phyloP scores from a whole-genome alignment of 495 filamentous ascomycete genomes.

The Xylaria palmicola region DNA sequence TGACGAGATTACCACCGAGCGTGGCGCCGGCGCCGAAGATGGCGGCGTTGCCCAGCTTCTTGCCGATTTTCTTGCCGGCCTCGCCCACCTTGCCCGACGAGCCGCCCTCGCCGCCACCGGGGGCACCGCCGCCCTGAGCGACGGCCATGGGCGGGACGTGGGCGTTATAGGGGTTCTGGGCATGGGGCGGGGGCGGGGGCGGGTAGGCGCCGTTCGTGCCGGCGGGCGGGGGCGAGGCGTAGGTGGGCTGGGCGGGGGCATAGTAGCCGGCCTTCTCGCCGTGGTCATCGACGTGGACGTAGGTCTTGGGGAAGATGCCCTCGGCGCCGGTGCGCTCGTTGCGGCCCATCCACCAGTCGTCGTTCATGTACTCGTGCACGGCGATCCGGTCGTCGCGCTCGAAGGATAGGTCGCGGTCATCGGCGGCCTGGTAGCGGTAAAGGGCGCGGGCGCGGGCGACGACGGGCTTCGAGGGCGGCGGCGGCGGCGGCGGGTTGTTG shows the following conservation, averaged over 20 bases:
- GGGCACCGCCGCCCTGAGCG: conserved; percentile 28
- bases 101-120: conserved; percentile 10
- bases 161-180: conserved; percentile 47
- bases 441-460: conserved; percentile 75
- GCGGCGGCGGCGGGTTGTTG: conserved; percentile 41
- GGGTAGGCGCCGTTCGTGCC: conserved; percentile 27
- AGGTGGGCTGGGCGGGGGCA: conserved; percentile 30
- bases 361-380: conserved; percentile 88
- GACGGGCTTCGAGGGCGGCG: conserved; percentile 54
- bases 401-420: conserved; percentile 76
- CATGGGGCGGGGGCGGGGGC: conserved; percentile 35
- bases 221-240: conserved; percentile 19
- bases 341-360: conserved; percentile 92
- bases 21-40: conserved; percentile 87
- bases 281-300: conserved; percentile 66
- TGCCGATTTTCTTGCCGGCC: conserved; percentile 71
- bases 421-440: conserved; percentile 76
- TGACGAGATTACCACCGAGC: conserved; percentile 87
- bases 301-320: conserved; percentile 88
- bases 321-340: conserved; percentile 76
- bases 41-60: conserved; percentile 73
- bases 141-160: conserved; percentile 54
- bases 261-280: conserved; percentile 36
- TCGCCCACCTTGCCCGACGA: conserved; percentile 57
- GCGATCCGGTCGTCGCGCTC: conserved; percentile 72